phyloP scores from a whole-genome alignment of 352 stramenopile species.

The Salisapilia sapeloensis region DNA sequence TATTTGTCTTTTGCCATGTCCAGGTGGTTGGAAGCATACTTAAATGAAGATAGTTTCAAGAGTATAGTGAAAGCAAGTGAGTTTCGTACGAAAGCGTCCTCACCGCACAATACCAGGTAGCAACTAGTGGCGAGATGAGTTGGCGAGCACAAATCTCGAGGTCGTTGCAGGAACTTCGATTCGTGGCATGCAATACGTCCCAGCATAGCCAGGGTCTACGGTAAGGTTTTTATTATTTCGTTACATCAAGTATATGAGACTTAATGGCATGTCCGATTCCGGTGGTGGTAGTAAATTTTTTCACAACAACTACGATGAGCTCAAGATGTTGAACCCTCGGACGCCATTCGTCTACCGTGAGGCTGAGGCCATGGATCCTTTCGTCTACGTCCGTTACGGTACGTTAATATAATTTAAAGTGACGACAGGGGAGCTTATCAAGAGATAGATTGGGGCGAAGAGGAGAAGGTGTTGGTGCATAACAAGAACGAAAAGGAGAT shows the following conservation, averaged over 20 bases:
- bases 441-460: conserved; percentile 51
- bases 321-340: conserved; percentile 78
- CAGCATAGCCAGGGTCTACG: conserved; percentile 67
- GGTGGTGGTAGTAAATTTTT: conserved; percentile 46
- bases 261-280: not conserved
- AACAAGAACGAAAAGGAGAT: conserved; percentile 78
- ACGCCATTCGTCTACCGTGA: conserved; percentile 78
- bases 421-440: not conserved
- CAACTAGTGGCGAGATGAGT: too few relatives aligned
- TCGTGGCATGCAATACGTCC: conserved; percentile 70
- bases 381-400: conserved; percentile 75
- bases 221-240: conserved; percentile 12
- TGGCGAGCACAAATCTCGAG: conserved; percentile 81
- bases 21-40: too few relatives aligned
- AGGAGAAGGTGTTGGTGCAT: conserved; percentile 71
- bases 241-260: not conserved
- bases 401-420: conserved; percentile 3
- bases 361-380: conserved; percentile 76
- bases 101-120: too few relatives aligned
- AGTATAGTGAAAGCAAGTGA: too few relatives aligned
- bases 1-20: too few relatives aligned
- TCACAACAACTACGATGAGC: conserved; percentile 72
- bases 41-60: too few relatives aligned
- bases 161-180: conserved; percentile 68
- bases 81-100: too few relatives aligned